A percentile compares a stretch with the other conserved stretches of the same genome.
Conservation (phyloP, 108 stramenopile species). For the Mayamaea pseudoterrestris region DNA sequence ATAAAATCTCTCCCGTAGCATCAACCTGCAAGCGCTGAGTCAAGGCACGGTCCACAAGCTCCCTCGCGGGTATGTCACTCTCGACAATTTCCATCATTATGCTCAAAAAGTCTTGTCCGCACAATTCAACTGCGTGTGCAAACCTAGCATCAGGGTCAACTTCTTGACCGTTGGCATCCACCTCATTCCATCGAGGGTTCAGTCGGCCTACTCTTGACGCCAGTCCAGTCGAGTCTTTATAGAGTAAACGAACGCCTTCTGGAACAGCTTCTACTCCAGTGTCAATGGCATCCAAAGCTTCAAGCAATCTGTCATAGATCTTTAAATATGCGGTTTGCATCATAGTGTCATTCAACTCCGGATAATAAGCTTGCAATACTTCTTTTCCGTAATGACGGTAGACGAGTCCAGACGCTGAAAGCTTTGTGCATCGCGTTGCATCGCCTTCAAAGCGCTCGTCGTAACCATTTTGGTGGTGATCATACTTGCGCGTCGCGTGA, state of each 20-base stretch:
- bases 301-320: constrained; percentile 82
- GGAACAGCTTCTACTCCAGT: constrained; percentile 88
- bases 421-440: constrained; percentile 59
- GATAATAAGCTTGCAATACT: constrained; percentile 68
- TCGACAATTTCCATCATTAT: constrained; percentile 70
- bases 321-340: constrained; percentile 53
- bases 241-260: constrained; percentile 30
- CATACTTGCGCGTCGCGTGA: constrained; percentile 69
- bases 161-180: constrained; percentile 28
- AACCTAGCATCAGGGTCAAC: constrained; percentile 80
- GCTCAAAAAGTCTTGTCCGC: constrained; percentile 79
- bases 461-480: constrained; percentile 96
- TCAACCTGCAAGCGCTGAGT: constrained; percentile 47
- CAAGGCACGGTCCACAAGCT: constrained; percentile 73
- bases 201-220: constrained; percentile 71
- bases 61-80: constrained; percentile 85
- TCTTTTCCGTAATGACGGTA: constrained; percentile 95
- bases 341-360: constrained; percentile 31
- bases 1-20: constrained; percentile 72
- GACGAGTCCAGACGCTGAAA: constrained; percentile 90
- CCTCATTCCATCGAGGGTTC: constrained; percentile 93
- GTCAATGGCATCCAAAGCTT: constrained; percentile 98
- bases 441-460: constrained; percentile 58
- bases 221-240: constrained; percentile 81
- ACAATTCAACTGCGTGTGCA: constrained; percentile 71